These are phyloP conservation scores for Yarrowia deformans DNA, from an alignment of 805 yeast species.

Conservation along the genomic window DNA sequence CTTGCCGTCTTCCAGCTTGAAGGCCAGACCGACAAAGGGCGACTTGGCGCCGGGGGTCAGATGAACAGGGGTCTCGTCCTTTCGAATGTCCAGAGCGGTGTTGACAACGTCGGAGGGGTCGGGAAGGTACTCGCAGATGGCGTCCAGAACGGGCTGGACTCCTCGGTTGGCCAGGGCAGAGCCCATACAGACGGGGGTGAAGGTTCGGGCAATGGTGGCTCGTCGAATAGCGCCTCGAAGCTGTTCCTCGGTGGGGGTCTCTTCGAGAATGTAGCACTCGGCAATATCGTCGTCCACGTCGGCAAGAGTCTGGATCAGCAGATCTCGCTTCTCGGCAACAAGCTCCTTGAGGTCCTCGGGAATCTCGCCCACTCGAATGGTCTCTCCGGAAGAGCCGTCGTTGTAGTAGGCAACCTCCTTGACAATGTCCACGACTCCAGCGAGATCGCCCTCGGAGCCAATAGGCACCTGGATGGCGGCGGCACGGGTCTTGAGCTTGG, in stretches of 20 bases:
- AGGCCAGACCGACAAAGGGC: conserved; percentile 97
- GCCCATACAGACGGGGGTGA: conserved; percentile 99
- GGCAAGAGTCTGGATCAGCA: conserved; percentile 91
- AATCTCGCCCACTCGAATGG: conserved; percentile 64
- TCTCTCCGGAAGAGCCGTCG: conserved; percentile 91
- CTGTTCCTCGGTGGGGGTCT: conserved; percentile 83
- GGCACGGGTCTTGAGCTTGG: conserved; percentile 88
- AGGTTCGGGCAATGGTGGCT: conserved; percentile 91
- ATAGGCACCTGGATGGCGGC: conserved; percentile 98
- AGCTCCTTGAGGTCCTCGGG: conserved; percentile 82
- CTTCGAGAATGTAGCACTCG: conserved; percentile 87
- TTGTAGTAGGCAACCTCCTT: conserved; percentile 86
- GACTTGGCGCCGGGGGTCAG: conserved; percentile 73
- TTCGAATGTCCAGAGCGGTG: conserved; percentile 77
- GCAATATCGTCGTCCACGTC: conserved; percentile 99
- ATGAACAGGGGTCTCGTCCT: conserved; percentile 71
- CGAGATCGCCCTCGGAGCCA: conserved; percentile 84
- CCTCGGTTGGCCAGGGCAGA: conserved; percentile 97
- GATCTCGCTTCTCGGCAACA: conserved; percentile 87
- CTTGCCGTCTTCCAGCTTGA: conserved; percentile 97
- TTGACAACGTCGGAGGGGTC: conserved; percentile 93
- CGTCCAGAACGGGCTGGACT: conserved; percentile 92
- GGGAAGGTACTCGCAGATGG: conserved; percentile 94
- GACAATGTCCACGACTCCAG: conserved; percentile 91
- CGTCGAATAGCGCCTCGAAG: conserved; percentile 90